Conservation (phyloP, 768 basidiomycete species). For the Dacryopinax spathularia region DNA sequence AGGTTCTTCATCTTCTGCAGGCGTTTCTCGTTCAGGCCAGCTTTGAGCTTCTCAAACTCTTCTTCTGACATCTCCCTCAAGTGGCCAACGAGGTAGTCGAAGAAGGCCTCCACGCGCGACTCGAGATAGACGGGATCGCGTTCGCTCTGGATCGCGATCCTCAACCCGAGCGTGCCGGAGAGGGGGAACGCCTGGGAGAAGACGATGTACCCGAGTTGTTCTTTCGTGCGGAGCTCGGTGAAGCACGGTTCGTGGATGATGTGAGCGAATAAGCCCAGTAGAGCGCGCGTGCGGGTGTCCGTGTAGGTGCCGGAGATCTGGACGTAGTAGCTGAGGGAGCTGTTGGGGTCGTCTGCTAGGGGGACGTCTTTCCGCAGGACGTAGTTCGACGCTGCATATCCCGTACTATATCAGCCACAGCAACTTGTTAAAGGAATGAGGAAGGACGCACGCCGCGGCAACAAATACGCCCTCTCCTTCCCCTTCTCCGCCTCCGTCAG, state of each 20-base stretch:
- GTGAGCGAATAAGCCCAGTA: slow-evolving; percentile 57
- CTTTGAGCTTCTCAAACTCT: slow-evolving; percentile 67
- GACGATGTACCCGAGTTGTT: slow-evolving; percentile 92
- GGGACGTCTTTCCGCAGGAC: slow-evolving; percentile 52
- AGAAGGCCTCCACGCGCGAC: slow-evolving; percentile 74
- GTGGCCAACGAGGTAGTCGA: slow-evolving; percentile 52
- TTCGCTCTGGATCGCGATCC: slow-evolving; percentile 82
- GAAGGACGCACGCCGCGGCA: slow-evolving; percentile 46
- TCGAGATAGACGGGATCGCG: slow-evolving; percentile 67
- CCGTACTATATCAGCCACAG: slow-evolving; percentile 3
- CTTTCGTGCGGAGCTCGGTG: slow-evolving; percentile 77
- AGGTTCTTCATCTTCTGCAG: slow-evolving; percentile 81
- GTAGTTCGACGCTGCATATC: slow-evolving; percentile 58
- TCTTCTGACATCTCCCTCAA: slow-evolving; percentile 55
- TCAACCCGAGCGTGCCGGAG: slow-evolving; percentile 57
- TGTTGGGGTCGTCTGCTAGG: slow-evolving; percentile 79
- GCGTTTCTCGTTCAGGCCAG: slow-evolving; percentile 64
- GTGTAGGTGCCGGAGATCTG: slow-evolving; percentile 51
- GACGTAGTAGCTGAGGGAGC: slow-evolving; percentile 70
- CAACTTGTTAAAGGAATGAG: background rate
- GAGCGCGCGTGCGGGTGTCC: slow-evolving; percentile 51
- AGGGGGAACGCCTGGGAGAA: slow-evolving; percentile 19
- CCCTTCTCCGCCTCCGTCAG: slow-evolving; percentile 42
- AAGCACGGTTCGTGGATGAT: slow-evolving; percentile 87
- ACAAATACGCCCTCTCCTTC: slow-evolving; percentile 38